Evolutionary conservation across 106 monocot genomes (phyloP).

Genomic region (Apostasia shenzhenica): DNA sequence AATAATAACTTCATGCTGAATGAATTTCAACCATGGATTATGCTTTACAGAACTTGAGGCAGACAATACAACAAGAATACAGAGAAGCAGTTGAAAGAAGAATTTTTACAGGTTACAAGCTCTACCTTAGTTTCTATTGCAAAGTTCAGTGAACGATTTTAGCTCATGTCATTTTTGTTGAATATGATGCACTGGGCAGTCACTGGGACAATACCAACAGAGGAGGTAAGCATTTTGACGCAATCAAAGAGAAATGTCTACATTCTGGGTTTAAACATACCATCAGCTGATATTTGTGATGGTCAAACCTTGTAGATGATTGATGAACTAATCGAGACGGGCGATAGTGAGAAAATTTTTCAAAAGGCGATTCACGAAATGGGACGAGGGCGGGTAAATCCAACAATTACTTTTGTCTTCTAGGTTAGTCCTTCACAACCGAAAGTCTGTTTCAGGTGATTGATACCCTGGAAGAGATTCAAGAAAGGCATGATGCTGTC

Average conservation of each 20-base stretch:
- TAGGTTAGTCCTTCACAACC: not conserved
- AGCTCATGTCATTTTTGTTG: not conserved
- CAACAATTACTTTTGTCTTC: not conserved
- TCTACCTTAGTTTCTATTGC: too few relatives aligned
- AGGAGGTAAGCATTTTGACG: slow-evolving; percentile 30
- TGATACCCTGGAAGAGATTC: slow-evolving; percentile 5
- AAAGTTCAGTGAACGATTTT: too few relatives aligned
- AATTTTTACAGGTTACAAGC: too few relatives aligned
- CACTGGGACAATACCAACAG: slow-evolving; percentile 42
- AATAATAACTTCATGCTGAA: too few relatives aligned
- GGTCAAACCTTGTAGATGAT: slow-evolving; percentile 23
- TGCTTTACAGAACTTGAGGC: too few relatives aligned
- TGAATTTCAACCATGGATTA: too few relatives aligned
- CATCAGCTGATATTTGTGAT: not conserved
- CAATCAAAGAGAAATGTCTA: not conserved
- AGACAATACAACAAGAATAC: too few relatives aligned
- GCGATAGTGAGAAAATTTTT: slow-evolving; percentile 53
- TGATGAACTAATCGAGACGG: slow-evolving; percentile 53
- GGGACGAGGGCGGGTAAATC: slow-evolving; percentile 40
- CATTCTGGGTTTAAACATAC: not conserved
- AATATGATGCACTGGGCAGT: slow-evolving; percentile 20
- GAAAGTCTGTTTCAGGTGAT: slow-evolving; percentile 4
- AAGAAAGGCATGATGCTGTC: slow-evolving; percentile 12
- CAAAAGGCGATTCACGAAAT: slow-evolving; percentile 55
- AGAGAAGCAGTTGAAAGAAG: too few relatives aligned